A percentile compares a stretch with the other conserved stretches of the same genome.
phyloP scores from a whole-genome alignment of 1,284 basidiomycete genomes.

The Cutaneotrichosporon dermatis region DNA sequence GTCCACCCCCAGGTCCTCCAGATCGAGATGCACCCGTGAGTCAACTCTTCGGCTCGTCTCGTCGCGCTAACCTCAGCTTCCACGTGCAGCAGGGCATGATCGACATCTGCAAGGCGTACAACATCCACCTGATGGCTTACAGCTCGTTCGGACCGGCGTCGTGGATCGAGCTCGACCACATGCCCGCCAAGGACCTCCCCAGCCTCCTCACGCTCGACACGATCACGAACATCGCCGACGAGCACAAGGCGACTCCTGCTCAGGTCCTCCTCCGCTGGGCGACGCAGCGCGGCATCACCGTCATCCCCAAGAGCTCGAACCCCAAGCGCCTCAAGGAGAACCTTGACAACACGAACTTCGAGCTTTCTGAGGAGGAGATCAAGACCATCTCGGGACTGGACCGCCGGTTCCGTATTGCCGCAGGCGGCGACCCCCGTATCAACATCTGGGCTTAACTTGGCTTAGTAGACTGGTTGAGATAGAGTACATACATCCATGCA shows the following conservation, averaged over 20 bases:
- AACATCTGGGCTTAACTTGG: slow-evolving; percentile 59
- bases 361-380: slow-evolving; percentile 60
- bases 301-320: slow-evolving; percentile 58
- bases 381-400: slow-evolving; percentile 61
- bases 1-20: slow-evolving; percentile 68
- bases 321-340: slow-evolving; percentile 59
- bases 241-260: slow-evolving; percentile 26
- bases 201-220: slow-evolving; percentile 50
- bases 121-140: slow-evolving; percentile 70
- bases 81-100: slow-evolving; percentile 64
- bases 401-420: slow-evolving; percentile 62
- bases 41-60: neutral
- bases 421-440: slow-evolving; percentile 59
- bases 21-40: slow-evolving; percentile 65
- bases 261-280: slow-evolving; percentile 47
- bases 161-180: slow-evolving; percentile 53
- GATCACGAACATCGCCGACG: slow-evolving; percentile 54
- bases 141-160: slow-evolving; percentile 66
- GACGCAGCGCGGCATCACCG: slow-evolving; percentile 54
- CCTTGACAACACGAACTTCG: slow-evolving; percentile 57
- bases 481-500: slow-evolving; percentile 5
- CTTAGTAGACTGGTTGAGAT: too few species aligned
- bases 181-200: slow-evolving; percentile 14
- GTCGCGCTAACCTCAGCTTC: slow-evolving; percentile 33
- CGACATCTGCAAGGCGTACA: slow-evolving; percentile 56